Conservation (phyloP, 179 eudicot genomes). For the Monotropa hypopitys region DNA sequence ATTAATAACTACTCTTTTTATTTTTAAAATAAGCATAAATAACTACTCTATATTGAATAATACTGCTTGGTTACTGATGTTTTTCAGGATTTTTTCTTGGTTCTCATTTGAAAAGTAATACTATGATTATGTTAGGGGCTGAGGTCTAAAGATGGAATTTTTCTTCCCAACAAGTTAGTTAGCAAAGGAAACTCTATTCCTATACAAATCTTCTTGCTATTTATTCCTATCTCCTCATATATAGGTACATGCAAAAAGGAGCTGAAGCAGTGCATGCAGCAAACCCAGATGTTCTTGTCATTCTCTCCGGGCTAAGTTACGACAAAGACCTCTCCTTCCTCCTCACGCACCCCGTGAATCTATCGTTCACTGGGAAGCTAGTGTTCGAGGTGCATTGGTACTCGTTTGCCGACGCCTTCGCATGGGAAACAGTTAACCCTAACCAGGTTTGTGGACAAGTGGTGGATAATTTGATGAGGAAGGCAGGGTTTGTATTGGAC, state of each 20-base stretch:
- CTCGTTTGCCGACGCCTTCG: slow-evolving; percentile 35
- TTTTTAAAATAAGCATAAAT: no score
- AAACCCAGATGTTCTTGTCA: slow-evolving; percentile 59
- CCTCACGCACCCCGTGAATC: slow-evolving; percentile 17
- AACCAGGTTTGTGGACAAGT: slow-evolving; percentile 52
- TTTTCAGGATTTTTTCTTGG: no score
- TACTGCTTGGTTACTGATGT: no score
- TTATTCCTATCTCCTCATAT: neutral
- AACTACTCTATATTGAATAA: no score
- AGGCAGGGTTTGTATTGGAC: slow-evolving; percentile 37
- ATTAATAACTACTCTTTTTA: no score
- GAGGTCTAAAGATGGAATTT: no score
- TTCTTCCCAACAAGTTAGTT: neutral
- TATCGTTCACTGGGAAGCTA: slow-evolving; percentile 40
- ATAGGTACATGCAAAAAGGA: slow-evolving; percentile 77
- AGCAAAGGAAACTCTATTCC: no score
- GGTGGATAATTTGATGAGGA: slow-evolving; percentile 21
- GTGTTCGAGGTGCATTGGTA: slow-evolving; percentile 86
- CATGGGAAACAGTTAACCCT: slow-evolving; percentile 48
- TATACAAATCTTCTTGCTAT: neutral
- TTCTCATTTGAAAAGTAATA: no score
- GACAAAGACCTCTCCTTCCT: slow-evolving; percentile 65
- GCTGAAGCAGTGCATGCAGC: slow-evolving; percentile 82
- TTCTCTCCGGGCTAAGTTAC: slow-evolving; percentile 61
- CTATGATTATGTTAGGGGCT: no score